Conservation (phyloP, 1,284 basidiomycete genomes). For the Entoloma clypeatum region DNA sequence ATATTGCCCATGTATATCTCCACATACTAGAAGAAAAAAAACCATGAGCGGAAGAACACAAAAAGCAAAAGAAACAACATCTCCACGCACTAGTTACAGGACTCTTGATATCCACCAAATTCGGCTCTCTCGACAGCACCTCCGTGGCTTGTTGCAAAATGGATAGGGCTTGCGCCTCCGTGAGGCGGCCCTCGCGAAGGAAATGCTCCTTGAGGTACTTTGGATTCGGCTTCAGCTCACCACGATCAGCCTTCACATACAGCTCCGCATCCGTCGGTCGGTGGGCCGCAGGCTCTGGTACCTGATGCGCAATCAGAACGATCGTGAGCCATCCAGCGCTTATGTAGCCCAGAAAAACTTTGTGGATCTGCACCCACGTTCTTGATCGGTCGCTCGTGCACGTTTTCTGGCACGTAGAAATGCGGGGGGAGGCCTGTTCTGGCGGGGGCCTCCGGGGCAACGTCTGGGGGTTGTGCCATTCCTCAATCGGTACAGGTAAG, state of each 20-base stretch:
- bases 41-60: constrained; percentile 3
- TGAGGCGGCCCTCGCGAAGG: constrained; percentile 84
- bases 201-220: constrained; percentile 92
- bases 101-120: constrained; percentile 83
- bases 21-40: constrained; percentile 84
- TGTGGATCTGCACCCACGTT: constrained; percentile 13
- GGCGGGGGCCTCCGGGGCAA: constrained; percentile 7
- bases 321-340: constrained; percentile 6
- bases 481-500: constrained; percentile 3
- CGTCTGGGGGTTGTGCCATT: constrained; percentile 14
- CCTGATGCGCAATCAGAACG: constrained; percentile 36
- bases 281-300: constrained; percentile 66
- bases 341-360: constrained; percentile 1
- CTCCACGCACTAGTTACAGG: constrained; percentile 83
- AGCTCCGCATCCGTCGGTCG: constrained; percentile 77
- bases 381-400: constrained; percentile 18
- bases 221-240: constrained; percentile 61
- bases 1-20: constrained; percentile 99
- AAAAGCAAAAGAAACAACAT: constrained; percentile 1
- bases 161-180: constrained; percentile 84
- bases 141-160: constrained; percentile 81
- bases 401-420: constrained; percentile 12
- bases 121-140: constrained; percentile 77
- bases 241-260: constrained; percentile 39
- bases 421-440: constrained; percentile 15